phyloP scores from a whole-genome alignment of 2,329 filamentous ascomycete species.

The Juglanconis sp. region DNA sequence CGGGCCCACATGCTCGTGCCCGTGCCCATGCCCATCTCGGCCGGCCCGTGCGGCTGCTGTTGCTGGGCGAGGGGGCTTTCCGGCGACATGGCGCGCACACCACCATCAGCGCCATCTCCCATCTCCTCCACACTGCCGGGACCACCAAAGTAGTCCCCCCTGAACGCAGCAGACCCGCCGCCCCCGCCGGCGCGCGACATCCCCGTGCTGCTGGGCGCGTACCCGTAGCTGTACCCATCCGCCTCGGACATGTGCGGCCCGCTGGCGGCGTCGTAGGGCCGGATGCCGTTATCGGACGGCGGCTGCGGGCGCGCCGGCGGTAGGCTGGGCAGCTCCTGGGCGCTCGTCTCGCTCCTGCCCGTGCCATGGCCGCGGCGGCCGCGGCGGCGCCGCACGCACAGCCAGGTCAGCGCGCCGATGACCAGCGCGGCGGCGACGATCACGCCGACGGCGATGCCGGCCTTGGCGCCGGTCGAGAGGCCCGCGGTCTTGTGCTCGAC shows the following conservation, averaged over 20 bases:
- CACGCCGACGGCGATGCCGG: conserved; percentile 54
- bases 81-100: conserved; percentile 40
- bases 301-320: not conserved
- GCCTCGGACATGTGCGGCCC: conserved; percentile 28
- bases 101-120: not conserved
- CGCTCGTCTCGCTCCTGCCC: conserved; percentile 19
- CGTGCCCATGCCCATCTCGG: conserved; percentile 49
- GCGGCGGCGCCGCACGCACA: conserved; percentile 42
- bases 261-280: conserved; percentile 18
- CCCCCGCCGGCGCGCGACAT: not conserved
- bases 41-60: conserved; percentile 42
- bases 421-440: conserved; percentile 41
- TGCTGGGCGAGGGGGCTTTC: conserved; percentile 9
- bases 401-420: conserved; percentile 43
- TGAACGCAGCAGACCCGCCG: conserved; percentile 23
- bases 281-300: conserved; percentile 14
- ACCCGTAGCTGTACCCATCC: conserved; percentile 9
- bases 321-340: conserved; percentile 11
- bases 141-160: conserved; percentile 14
- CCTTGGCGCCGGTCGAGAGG: conserved; percentile 50
- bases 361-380: conserved; percentile 13
- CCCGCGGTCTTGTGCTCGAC: not conserved
- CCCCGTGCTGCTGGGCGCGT: conserved; percentile 26
- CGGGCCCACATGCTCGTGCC: not conserved
- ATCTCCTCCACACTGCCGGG: not conserved